Evolutionary conservation across 2,329 filamentous ascomycete genomes (phyloP), one percentile per base, ranked within the genome.

Genomic region (Trichoderma atrobrunneum): DNA sequence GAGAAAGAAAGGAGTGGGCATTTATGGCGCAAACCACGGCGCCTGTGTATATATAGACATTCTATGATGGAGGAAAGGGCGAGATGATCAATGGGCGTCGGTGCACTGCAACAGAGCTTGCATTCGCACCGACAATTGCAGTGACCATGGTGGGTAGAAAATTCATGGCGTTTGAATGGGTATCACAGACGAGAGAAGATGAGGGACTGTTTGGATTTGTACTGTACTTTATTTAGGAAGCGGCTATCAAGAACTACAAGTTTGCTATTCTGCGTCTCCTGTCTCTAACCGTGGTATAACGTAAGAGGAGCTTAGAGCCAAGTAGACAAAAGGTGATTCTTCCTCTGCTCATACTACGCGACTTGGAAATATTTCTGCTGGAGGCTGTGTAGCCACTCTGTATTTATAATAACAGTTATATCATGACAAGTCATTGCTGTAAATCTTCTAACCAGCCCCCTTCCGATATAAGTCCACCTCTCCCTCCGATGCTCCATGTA

Each of bases 401-500:
- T 54, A 54, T 54, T 54, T 54, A 3, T 24, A 54, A 1, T 54
- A 54, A 57, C 21, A 28, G 30, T 64, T 57, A 59, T 43, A 24
- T 66, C 69, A 21, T 71, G n/a, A 28, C 63, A 64, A 36, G 24
- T 72, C 71, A 64, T 72, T 68, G 71, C 71, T 43, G 59, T 57
- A 30, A 26, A 18, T 61, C 16, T 72, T 71, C 48, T 71, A 71
- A 34, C 10, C 43, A 32, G 5, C n/a, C 32, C 59, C 4, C 30
- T n/a, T 6, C 66, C 7, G 24, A 48, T 43, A 21, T 34, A 32
- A 60, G n/a, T 71, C 64, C 71, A 70, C 54, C 60, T 71, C 71
- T 70, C 71, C 67, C 59, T 61, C 71, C 71, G 30, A 72, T 72
- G 71, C 71, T 64, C 57, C 66, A 24, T 56, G 26, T 71, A 72